These are phyloP conservation scores for Homolaphlyctis polyrhiza DNA, from an alignment of 371 early-diverging fungal species.

Conservation along the genomic window DNA sequence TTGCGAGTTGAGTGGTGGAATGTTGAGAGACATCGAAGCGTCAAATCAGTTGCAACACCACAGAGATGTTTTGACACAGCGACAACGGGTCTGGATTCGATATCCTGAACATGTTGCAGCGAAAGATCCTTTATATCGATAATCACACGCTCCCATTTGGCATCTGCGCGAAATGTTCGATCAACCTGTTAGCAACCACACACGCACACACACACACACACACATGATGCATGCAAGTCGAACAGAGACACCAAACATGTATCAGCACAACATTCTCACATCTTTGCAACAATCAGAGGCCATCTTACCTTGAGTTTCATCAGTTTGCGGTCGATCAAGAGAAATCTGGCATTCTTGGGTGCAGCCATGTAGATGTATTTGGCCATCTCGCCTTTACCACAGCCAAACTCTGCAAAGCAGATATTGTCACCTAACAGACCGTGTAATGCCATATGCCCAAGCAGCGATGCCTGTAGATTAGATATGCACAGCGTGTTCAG, in stretches of 20 bases:
- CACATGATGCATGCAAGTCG: too few species aligned
- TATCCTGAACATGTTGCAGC: slow-evolving; percentile 39
- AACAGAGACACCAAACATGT: not conserved
- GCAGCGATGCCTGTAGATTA: slow-evolving; percentile 53
- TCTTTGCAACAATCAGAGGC: slow-evolving; percentile 47
- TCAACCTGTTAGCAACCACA: slow-evolving; percentile 37
- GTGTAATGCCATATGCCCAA: slow-evolving; percentile 67
- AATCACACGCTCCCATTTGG: slow-evolving; percentile 53
- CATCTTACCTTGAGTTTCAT: slow-evolving; percentile 7
- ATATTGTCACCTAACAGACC: slow-evolving; percentile 53
- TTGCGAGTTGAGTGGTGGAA: too few species aligned
- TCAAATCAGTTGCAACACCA: slow-evolving; percentile 89
- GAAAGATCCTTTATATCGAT: slow-evolving; percentile 84
- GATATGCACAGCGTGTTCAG: too few species aligned
- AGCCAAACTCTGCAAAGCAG: slow-evolving; percentile 78
- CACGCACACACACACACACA: too few species aligned
- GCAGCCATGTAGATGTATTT: slow-evolving; percentile 55
- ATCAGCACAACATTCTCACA: not conserved
- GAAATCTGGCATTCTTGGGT: slow-evolving; percentile 52
- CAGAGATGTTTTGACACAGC: slow-evolving; percentile 86
- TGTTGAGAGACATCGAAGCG: slow-evolving; percentile 62
- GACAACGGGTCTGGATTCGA: slow-evolving; percentile 44
- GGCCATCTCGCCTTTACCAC: slow-evolving; percentile 71
- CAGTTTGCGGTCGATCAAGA: slow-evolving; percentile 68
- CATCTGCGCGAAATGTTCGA: slow-evolving; percentile 21